Evolutionary conservation across 768 basidiomycete species (phyloP).

Genomic region (Leccinum longicurvipes): DNA sequence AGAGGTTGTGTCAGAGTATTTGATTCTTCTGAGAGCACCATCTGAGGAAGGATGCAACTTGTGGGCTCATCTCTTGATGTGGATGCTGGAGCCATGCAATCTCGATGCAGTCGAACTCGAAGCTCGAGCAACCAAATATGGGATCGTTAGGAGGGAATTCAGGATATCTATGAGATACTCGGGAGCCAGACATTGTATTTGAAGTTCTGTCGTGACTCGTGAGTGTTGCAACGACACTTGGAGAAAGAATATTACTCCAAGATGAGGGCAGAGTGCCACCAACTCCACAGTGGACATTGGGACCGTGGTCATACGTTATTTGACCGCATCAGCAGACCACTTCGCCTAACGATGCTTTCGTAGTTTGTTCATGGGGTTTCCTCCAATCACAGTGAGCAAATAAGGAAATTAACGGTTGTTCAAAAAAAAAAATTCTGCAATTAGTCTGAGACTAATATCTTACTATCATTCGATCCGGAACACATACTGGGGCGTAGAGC

Average conservation of each 20-base stretch:
- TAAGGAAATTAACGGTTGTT: no score
- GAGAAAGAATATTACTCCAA: not conserved
- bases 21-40: conserved; percentile 31
- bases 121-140: not conserved
- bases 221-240: not conserved
- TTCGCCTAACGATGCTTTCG: no score
- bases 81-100: conserved; percentile 6
- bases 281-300: not conserved
- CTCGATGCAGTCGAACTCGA: not conserved
- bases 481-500: no score
- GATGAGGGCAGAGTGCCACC: not conserved
- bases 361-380: no score
- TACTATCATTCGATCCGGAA: no score
- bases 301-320: not conserved
- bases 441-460: no score
- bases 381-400: no score
- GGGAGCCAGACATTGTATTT: not conserved
- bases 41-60: conserved; percentile 30
- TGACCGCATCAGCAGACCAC: no score
- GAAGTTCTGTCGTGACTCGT: not conserved
- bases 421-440: no score
- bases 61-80: conserved; percentile 26
- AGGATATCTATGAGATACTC: not conserved
- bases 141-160: not conserved
- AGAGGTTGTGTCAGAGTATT: conserved; percentile 33